Evolutionary conservation across 2,329 filamentous ascomycete genomes (phyloP).

Genomic region (Pseudogymnoascus sp.): DNA sequence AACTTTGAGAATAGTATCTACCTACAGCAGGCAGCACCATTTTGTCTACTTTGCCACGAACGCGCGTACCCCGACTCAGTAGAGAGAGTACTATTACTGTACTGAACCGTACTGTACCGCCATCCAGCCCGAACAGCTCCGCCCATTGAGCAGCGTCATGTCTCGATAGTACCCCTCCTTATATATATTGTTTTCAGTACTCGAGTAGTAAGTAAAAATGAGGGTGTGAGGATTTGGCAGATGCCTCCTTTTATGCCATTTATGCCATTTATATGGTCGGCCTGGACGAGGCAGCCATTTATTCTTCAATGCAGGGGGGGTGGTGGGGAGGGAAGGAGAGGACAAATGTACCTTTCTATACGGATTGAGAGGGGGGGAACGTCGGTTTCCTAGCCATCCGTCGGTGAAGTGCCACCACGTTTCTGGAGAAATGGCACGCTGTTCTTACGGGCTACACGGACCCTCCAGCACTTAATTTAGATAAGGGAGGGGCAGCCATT

Average conservation of each 20-base stretch:
- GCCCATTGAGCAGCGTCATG: constrained; percentile 2
- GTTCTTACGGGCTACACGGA: constrained; percentile 4
- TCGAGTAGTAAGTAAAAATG: background rate
- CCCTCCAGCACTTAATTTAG: constrained; percentile 5
- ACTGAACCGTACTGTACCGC: background rate
- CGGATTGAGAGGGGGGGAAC: background rate
- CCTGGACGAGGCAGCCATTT: background rate
- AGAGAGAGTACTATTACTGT: background rate
- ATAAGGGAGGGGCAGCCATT: constrained; percentile 5
- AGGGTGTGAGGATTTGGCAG: background rate
- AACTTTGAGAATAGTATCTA: background rate
- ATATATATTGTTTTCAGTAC: background rate
- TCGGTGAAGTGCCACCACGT: background rate
- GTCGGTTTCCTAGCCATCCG: background rate
- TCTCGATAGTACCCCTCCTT: background rate
- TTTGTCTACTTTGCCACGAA: background rate
- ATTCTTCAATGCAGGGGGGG: background rate
- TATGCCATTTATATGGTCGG: background rate
- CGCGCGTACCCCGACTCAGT: background rate
- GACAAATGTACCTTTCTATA: background rate
- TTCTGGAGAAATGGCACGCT: constrained; percentile 6
- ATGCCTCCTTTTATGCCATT: background rate
- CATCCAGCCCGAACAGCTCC: background rate
- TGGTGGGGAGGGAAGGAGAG: background rate
- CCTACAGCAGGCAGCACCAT: background rate